These are phyloP conservation scores for Cercospora nicotianae DNA, from an alignment of 2,329 filamentous ascomycete genomes.

Conservation along the genomic window DNA sequence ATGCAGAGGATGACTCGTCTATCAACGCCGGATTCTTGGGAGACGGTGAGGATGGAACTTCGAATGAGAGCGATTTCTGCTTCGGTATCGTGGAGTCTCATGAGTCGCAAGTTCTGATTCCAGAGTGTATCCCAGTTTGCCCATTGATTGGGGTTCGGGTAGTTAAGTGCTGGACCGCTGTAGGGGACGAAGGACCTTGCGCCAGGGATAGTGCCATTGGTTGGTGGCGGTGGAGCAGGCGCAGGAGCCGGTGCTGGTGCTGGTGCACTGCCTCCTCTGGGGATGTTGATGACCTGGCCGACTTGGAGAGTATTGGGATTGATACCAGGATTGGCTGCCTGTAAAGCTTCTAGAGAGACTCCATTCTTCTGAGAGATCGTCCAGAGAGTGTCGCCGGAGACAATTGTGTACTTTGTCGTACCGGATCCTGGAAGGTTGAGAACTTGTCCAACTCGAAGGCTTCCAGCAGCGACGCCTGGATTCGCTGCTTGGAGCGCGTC, in stretches of 20 bases:
- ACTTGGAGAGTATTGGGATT: slow-evolving; percentile 6
- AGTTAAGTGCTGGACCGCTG: slow-evolving; percentile 6
- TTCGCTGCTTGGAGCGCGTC: slow-evolving; percentile 12
- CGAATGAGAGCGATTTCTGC: slow-evolving; percentile 3
- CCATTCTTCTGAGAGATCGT: slow-evolving; percentile 6
- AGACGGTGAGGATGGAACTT: slow-evolving; percentile 6
- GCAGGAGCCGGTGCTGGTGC: neutral
- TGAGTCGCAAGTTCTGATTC: slow-evolving; percentile 8
- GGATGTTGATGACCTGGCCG: slow-evolving; percentile 7
- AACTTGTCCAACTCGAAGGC: slow-evolving; percentile 14
- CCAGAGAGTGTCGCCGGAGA: slow-evolving; percentile 13
- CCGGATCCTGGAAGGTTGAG: slow-evolving; percentile 7
- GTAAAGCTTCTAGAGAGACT: neutral
- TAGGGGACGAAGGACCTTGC: slow-evolving; percentile 4
- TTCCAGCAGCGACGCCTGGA: neutral
- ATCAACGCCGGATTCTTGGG: slow-evolving; percentile 5
- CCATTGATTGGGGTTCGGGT: slow-evolving; percentile 8
- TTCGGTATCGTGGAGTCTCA: slow-evolving; percentile 6
- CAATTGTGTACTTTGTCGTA: slow-evolving; percentile 10
- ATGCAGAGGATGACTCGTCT: slow-evolving; percentile 10
- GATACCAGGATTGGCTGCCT: slow-evolving; percentile 17
- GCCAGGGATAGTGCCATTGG: neutral
- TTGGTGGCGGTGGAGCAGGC: neutral
- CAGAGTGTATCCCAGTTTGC: slow-evolving; percentile 13
- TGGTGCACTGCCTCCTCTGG: neutral